Evolutionary conservation across 306 rosid genomes (phyloP).

Genomic region (Fragaria ananassa): DNA sequence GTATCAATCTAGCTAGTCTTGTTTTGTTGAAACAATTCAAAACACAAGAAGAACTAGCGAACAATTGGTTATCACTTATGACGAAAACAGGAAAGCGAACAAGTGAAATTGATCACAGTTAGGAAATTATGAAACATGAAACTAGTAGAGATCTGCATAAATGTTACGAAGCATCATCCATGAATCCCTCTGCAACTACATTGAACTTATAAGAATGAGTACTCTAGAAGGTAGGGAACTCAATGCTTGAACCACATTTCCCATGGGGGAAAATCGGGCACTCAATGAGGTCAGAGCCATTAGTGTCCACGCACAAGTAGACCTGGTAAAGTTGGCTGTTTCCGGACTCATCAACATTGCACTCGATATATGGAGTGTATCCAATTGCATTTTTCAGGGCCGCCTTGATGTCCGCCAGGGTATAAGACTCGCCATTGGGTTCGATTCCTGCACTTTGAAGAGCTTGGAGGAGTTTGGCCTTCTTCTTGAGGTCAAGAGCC

Average conservation of each 20-base stretch:
- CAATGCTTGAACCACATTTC: constrained; percentile 29
- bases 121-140: background rate
- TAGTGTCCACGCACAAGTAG: constrained; percentile 46
- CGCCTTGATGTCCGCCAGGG: constrained; percentile 19
- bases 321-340: constrained; percentile 46
- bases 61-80: background rate
- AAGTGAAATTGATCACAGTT: background rate
- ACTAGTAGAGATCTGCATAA: background rate
- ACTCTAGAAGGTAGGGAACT: constrained; percentile 37
- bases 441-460: constrained; percentile 48
- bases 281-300: constrained; percentile 42
- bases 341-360: constrained; percentile 45
- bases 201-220: background rate
- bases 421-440: constrained; percentile 40
- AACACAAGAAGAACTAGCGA: no score
- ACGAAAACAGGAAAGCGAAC: background rate
- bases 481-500: constrained; percentile 45
- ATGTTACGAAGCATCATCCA: background rate
- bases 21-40: background rate
- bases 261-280: constrained; percentile 40
- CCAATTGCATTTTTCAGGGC: constrained; percentile 32
- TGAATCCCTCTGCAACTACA: background rate
- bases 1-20: no score
- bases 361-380: constrained; percentile 34
- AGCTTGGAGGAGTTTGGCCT: constrained; percentile 47